phyloP scores from a whole-genome alignment of 2,329 filamentous ascomycete genomes.

The Trichoderma sp. region DNA sequence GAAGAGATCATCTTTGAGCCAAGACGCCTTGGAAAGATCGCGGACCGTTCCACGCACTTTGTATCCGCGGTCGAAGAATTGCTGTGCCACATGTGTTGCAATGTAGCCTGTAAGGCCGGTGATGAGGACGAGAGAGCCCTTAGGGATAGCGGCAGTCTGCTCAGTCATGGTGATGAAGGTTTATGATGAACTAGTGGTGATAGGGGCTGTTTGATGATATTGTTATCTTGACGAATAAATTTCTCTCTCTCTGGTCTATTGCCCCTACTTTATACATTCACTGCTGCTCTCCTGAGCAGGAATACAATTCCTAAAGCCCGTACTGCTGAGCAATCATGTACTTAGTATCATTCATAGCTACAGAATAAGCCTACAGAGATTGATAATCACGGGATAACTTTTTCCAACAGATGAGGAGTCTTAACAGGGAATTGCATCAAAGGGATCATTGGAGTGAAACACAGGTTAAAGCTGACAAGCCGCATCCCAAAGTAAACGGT shows the following conservation, averaged over 20 bases:
- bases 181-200: not conserved
- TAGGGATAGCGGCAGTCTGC: not conserved
- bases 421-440: not conserved
- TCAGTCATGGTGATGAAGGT: not conserved
- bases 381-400: not conserved
- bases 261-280: not conserved
- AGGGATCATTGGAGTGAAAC: not conserved
- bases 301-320: not conserved
- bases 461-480: not conserved
- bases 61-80: not conserved
- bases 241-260: not conserved
- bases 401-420: not conserved
- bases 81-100: not conserved
- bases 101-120: not conserved
- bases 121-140: not conserved
- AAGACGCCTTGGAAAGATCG: not conserved
- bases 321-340: not conserved
- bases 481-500: not conserved
- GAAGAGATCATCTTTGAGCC: not conserved
- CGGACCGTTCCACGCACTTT: not conserved
- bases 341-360: not conserved
- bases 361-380: not conserved
- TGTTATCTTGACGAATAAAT: not conserved
- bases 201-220: not conserved
- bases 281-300: not conserved